Conservation (phyloP, 495 filamentous ascomycete genomes). For the Aspergillus indologenus region DNA sequence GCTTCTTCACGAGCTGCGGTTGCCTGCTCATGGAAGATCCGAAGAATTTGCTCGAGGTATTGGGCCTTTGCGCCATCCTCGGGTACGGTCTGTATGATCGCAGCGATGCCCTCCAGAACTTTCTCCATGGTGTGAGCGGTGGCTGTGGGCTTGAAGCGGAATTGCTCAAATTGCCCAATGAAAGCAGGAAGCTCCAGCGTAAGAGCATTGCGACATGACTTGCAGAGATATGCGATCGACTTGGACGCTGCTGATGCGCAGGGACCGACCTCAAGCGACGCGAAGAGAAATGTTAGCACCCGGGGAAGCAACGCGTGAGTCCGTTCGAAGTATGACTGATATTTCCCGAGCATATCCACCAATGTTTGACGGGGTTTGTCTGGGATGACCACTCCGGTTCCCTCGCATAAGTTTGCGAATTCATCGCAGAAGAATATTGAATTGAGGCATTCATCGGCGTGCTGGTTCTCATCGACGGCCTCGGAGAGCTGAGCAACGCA, state of each 20-base stretch:
- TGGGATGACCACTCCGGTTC: conserved; percentile 51
- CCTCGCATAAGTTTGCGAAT: conserved; percentile 51
- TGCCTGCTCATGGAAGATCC: conserved; percentile 50
- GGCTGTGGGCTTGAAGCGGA: conserved; percentile 56
- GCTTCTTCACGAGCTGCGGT: conserved; percentile 37
- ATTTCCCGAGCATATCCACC: conserved; percentile 72
- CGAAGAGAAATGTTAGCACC: conserved; percentile 79
- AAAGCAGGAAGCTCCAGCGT: conserved; percentile 71
- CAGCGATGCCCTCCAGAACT: conserved; percentile 77
- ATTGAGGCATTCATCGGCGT: conserved; percentile 64
- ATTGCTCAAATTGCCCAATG: conserved; percentile 69
- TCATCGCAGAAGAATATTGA: conserved; percentile 67
- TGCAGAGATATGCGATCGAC: conserved; percentile 77
- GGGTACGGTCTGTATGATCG: conserved; percentile 75
- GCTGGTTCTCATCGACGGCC: conserved; percentile 61
- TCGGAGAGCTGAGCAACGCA: conserved; percentile 76
- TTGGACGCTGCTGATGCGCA: conserved; percentile 72
- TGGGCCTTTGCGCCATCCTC: conserved; percentile 59
- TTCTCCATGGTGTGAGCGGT: conserved; percentile 73
- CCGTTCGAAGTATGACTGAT: conserved; percentile 77
- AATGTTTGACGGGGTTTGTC: conserved; percentile 72
- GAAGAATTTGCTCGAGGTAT: conserved; percentile 62
- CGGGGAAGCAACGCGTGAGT: conserved; percentile 66
- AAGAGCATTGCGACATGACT: conserved; percentile 70
- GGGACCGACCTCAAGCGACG: conserved; percentile 61